phyloP scores from a whole-genome alignment of 2,329 filamentous ascomycete genomes.

The Ophiocordyceps robertsii region DNA sequence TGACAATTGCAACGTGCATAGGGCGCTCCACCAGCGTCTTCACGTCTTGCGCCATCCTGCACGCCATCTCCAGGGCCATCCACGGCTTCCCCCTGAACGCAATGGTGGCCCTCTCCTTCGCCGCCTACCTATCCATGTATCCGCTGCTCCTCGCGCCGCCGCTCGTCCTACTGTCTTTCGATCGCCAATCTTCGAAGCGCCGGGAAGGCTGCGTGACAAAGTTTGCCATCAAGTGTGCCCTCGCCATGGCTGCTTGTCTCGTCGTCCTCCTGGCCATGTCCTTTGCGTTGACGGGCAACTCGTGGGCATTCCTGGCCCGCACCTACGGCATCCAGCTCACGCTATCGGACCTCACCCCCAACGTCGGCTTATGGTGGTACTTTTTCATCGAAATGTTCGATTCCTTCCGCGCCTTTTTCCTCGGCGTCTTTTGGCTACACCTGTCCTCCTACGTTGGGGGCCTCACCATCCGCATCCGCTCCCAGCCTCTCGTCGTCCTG shows the following conservation, averaged over 20 bases:
- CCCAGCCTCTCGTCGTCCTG: conserved; percentile 76
- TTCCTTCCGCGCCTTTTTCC: conserved; percentile 91
- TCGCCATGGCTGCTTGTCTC: conserved; percentile 40
- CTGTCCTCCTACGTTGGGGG: conserved; percentile 81
- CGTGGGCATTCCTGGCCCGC: conserved; percentile 76
- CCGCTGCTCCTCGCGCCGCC: conserved; percentile 78
- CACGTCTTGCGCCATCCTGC: conserved; percentile 75
- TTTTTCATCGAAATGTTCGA: conserved; percentile 99
- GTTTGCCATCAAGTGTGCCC: conserved; percentile 43
- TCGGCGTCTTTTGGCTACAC: conserved; percentile 96
- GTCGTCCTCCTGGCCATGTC: conserved; percentile 57
- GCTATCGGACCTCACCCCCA: conserved; percentile 84
- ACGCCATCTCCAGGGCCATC: conserved; percentile 70
- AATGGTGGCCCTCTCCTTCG: conserved; percentile 74
- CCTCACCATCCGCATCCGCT: conserved; percentile 66
- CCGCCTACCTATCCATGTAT: conserved; percentile 85
- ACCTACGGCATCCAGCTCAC: conserved; percentile 91
- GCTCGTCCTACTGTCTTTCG: conserved; percentile 66
- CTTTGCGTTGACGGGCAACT: conserved; percentile 56
- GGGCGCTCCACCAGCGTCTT: conserved; percentile 82
- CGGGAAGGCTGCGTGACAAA: conserved; percentile 19
- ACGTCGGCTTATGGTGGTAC: conserved; percentile 98
- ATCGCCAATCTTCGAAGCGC: conserved; percentile 34
- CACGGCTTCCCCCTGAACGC: conserved; percentile 59
- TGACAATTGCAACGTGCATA: conserved; percentile 82